Percentiles rank a stretch among this genome's conserved stretches.
phyloP scores from a whole-genome alignment of 225 moss, liverwort and hornwort species.

The Marchantia paleacea region DNA sequence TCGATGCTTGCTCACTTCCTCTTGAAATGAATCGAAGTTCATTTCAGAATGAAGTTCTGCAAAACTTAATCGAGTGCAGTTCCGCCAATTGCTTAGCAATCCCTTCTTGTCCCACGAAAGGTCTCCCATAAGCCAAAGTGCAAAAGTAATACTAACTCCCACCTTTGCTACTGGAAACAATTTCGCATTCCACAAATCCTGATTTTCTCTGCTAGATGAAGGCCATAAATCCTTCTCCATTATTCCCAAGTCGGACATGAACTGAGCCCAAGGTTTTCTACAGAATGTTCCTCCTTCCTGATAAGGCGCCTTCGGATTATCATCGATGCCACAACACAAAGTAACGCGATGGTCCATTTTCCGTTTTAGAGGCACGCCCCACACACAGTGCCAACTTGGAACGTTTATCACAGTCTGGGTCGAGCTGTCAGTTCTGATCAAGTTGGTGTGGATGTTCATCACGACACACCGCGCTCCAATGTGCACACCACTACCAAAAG shows the following conservation, averaged over 20 bases:
- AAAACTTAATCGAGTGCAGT: conserved; percentile 49
- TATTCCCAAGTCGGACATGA: conserved; percentile 47
- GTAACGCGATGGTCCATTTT: conserved; percentile 33
- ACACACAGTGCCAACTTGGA: conserved; percentile 59
- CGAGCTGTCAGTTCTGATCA: neutral
- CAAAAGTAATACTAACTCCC: conserved; percentile 34
- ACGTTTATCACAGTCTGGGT: conserved; percentile 23
- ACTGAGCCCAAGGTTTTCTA: conserved; percentile 43
- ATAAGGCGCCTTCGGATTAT: conserved; percentile 52
- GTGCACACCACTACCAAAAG: conserved; percentile 44
- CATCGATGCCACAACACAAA: conserved; percentile 70
- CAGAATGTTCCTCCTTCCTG: conserved; percentile 53
- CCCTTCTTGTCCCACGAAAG: conserved; percentile 10
- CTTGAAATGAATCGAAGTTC: conserved; percentile 50
- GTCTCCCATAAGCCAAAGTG: conserved; percentile 67
- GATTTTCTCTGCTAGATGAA: conserved; percentile 20
- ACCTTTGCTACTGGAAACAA: conserved; percentile 47
- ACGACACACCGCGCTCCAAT: conserved; percentile 59
- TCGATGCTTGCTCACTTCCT: conserved; percentile 47
- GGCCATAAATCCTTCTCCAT: conserved; percentile 51
- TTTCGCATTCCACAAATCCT: conserved; percentile 64
- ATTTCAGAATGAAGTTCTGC: conserved; percentile 51
- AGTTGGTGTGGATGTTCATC: conserved; percentile 34
- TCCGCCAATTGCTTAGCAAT: conserved; percentile 37
- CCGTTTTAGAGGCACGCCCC: conserved; percentile 58